A percentile compares a stretch with the other conserved stretches of the same genome.
These are phyloP conservation scores for Citeromyces nyonsensis DNA, from an alignment of 805 yeast genomes.

Conservation along the genomic window DNA sequence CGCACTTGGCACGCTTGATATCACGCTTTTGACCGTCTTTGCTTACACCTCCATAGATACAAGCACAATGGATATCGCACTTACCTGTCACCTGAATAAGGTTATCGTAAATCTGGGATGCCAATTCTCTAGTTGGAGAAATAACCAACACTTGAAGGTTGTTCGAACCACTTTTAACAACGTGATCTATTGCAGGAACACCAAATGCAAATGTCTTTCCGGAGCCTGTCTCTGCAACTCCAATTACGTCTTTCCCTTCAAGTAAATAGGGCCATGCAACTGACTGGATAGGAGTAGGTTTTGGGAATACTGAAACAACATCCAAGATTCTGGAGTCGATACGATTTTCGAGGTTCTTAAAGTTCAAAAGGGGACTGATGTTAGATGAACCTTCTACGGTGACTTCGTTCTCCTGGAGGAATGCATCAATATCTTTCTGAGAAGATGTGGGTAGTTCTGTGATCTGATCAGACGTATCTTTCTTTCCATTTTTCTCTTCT, in stretches of 20 bases:
- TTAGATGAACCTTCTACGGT: constrained; percentile 55
- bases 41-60: constrained; percentile 95
- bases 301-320: constrained; percentile 59
- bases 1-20: constrained; percentile 54
- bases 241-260: constrained; percentile 72
- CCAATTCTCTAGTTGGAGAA: constrained; percentile 96
- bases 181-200: constrained; percentile 82
- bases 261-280: constrained; percentile 88
- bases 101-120: constrained; percentile 85
- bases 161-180: constrained; percentile 25
- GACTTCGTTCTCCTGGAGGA: constrained; percentile 59
- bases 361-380: constrained; percentile 56
- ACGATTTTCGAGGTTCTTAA: constrained; percentile 33
- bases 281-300: constrained; percentile 93
- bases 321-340: constrained; percentile 39
- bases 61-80: constrained; percentile 54
- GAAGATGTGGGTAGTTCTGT: constrained; percentile 2
- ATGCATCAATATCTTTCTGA: constrained; percentile 42
- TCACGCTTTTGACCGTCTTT: constrained; percentile 78
- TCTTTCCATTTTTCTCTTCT: constrained; percentile 19
- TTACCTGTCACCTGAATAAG: constrained; percentile 47
- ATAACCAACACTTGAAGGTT: constrained; percentile 69
- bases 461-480: constrained; percentile 12
- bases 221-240: constrained; percentile 97
- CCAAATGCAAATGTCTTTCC: constrained; percentile 97